Base-by-base conservation (phyloP, 352 stramenopile genomes). In the Phytophthora sp. region DNA sequence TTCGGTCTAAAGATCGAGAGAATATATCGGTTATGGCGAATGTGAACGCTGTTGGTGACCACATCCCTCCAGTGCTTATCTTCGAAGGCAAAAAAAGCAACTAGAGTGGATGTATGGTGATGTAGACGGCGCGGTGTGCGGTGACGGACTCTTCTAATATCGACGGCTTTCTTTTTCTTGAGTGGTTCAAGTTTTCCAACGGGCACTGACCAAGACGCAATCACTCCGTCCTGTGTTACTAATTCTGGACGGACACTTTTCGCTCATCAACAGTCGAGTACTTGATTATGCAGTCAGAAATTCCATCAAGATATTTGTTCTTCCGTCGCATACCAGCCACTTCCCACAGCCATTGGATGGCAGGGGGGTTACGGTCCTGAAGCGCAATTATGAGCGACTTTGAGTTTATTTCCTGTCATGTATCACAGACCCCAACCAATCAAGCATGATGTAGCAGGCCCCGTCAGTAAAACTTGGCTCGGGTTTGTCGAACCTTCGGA, bases 161-260 rank as follows among this genome's bases (percentile, higher is more conserved):
- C 21, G 36, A 51, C 44, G 26, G 44, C 3, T n/a, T 35, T 30
- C 7, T 21, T 3, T 51, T 51, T 16, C 6, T 51, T 0, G 8
- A 51, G 6, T 51, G 44, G 44, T 9, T 51, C 4, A 51, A 51
- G 11, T 51, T 36, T 1, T 51, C 9, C 24, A 15, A 51, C 24
- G 5, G 20, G 12, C 26, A 3, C 9, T 36, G 26, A 51, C 24
- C 11, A 23, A 51, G 26, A 31, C 3, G 8, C 8, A 4, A 8
- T 2, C 11, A 18, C 6, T 7, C 4, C 7, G 21, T 8, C 39
- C 39, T 6, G 21, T 21, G 20, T 35, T 51, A 16, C 39, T 47
- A 2, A 35, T 51, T 20, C 23, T 51, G 44, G 44, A 51, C 13
- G 44, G 44, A 13, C 23, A 51, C 44, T 33, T 51, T 35, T 31